Base-by-base conservation (phyloP, 2,329 filamentous ascomycete species). In the Sclerotinia trifoliorum region DNA sequence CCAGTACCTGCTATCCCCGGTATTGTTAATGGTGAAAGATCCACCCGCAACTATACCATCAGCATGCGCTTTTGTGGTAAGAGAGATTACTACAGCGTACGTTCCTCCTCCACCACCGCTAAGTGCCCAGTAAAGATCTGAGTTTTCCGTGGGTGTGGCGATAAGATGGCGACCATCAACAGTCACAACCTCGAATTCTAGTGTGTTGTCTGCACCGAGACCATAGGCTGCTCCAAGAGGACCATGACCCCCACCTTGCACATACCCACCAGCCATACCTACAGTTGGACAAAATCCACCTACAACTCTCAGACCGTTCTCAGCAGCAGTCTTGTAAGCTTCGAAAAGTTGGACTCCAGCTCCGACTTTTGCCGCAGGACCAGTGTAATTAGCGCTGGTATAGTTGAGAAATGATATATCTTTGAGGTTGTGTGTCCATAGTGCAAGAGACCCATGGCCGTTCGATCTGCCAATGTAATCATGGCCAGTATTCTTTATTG, bases 341-440 rank as follows among this genome's bases (percentile, higher is more conserved):
- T 57, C 26, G 19, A 21, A 55, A 6, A 49, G 29, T 17, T 65
- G 48, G 57, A 44, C 29, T 32, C 63, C 49, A 21, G 63, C 63
- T 32, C 63, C 63, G 11, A 46, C 29, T 26, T 44, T 57, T 8
- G 17, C 51, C 7, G 52, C 52, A 44, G 48, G 63, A 2, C 52
- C 49, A 13, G 32, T 52, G 42, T 65, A 55, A 44, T 57, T 44
- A 13, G 48, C n/a, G 48, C 19, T 29, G 15, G 15, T 65, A 26
- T 55, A 65, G 24, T 65, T 21, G 15, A 57, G 19, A 56, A 55
- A 56, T 19, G 29, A 35, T 2, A 56, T 42, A 21, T 24, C 11
- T 24, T 65, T 65, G 21, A 65, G 32, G 24, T 57, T 65, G 15
- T 65, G 49, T 6, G 63, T 65, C 32, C 63, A 65, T 26, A 57